phyloP scores from a whole-genome alignment of 768 basidiomycete species.

The Lactarius psammicola region DNA sequence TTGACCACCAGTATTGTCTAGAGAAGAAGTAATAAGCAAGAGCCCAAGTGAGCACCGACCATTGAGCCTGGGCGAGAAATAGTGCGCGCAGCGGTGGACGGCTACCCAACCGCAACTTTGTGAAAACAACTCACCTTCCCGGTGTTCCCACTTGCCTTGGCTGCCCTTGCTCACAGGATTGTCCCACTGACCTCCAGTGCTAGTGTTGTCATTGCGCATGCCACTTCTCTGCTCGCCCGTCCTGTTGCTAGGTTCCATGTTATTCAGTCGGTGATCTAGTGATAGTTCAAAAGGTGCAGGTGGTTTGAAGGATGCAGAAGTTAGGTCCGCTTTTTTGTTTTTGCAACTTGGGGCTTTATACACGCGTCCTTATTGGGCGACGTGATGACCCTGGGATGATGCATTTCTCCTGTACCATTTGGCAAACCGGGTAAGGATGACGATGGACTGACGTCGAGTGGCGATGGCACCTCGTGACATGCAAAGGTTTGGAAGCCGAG shows the following conservation, averaged over 20 bases:
- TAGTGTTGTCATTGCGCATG: not conserved
- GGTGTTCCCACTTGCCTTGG: slow-evolving; percentile 18
- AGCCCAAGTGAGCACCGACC: not conserved
- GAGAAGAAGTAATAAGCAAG: not conserved
- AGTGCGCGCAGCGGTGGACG: not conserved
- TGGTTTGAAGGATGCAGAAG: not conserved
- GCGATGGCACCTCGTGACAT: too few relatives aligned
- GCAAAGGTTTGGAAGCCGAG: too few relatives aligned
- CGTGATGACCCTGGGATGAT: not conserved
- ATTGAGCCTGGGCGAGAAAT: not conserved
- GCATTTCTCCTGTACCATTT: not conserved
- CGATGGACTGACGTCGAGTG: slow-evolving; percentile 14
- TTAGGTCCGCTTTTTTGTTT: not conserved
- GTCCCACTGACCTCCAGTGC: slow-evolving; percentile 1
- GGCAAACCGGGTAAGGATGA: not conserved
- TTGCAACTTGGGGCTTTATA: slow-evolving; percentile 14
- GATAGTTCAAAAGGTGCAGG: not conserved
- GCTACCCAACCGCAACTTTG: not conserved
- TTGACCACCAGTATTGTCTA: not conserved
- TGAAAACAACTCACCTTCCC: not conserved
- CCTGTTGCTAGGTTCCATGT: slow-evolving; percentile 8
- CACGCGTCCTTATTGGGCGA: not conserved
- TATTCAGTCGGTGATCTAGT: not conserved
- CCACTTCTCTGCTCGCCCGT: slow-evolving; percentile 5
- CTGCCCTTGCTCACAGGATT: not conserved